A percentile compares a stretch with the other conserved stretches of the same genome.
These are phyloP conservation scores for Aspergillus sp. DNA, from an alignment of 2,329 filamentous ascomycete species.

Conservation along the genomic window DNA sequence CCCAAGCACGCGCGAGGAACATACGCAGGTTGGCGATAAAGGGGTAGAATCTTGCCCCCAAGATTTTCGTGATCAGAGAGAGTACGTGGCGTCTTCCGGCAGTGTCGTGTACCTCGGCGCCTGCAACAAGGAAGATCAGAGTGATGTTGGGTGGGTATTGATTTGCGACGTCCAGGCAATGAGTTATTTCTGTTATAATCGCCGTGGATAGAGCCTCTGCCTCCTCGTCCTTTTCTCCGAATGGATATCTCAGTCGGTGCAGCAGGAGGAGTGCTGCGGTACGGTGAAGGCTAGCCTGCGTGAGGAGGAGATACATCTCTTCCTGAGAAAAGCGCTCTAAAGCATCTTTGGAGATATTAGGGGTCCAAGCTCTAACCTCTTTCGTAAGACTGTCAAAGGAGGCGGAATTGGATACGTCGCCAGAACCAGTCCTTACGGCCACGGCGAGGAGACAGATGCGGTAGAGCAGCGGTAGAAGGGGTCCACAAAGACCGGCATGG, in stretches of 20 bases:
- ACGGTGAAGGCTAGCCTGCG: background rate
- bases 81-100: background rate
- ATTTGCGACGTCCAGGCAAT: background rate
- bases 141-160: constrained; percentile 3
- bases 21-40: background rate
- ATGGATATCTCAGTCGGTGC: background rate
- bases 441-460: background rate
- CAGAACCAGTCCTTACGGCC: background rate
- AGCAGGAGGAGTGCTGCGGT: background rate
- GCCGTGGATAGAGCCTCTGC: background rate
- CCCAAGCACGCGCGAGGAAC: background rate
- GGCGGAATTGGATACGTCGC: background rate
- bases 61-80: background rate
- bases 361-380: background rate
- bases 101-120: background rate
- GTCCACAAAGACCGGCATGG: constrained; percentile 3
- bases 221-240: background rate
- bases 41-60: background rate
- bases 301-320: background rate
- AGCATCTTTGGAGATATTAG: background rate
- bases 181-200: background rate
- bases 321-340: background rate
- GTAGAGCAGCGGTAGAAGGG: background rate
- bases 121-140: background rate
- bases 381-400: background rate